These are phyloP conservation scores for Lanmaoa pseudosensibilis DNA, from an alignment of 768 basidiomycete species.

Conservation along the genomic window DNA sequence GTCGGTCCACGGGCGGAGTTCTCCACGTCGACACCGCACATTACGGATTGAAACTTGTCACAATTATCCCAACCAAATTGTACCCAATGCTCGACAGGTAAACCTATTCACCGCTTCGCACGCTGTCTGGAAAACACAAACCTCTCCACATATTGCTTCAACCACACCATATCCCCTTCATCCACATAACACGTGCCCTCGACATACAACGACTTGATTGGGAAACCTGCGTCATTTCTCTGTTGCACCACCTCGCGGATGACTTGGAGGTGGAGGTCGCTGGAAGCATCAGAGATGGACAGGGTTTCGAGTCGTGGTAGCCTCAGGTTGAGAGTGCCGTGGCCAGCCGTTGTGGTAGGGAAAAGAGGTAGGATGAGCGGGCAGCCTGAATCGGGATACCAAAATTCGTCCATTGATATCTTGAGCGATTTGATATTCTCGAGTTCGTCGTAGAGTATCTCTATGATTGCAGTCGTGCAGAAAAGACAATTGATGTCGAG, in stretches of 20 bases:
- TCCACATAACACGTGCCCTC: neutral
- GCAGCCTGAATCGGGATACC: constrained; percentile 29
- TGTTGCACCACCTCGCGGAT: constrained; percentile 46
- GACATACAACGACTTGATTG: constrained; percentile 14
- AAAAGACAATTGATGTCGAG: constrained; percentile 53
- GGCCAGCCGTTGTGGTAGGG: neutral
- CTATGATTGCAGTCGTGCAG: constrained; percentile 35
- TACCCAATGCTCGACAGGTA: too few species aligned
- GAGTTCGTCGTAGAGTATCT: constrained; percentile 47
- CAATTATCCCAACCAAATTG: too few species aligned
- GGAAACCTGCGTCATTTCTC: constrained; percentile 41
- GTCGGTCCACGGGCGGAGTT: too few species aligned
- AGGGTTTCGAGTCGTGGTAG: constrained; percentile 53
- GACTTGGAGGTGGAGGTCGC: constrained; percentile 10
- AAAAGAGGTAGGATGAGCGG: constrained; percentile 1
- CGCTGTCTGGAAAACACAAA: neutral
- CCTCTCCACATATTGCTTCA: neutral
- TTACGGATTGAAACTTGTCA: too few species aligned
- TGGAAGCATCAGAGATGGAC: constrained; percentile 45
- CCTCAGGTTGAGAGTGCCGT: constrained; percentile 14
- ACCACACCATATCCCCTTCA: neutral
- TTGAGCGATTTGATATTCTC: constrained; percentile 42
- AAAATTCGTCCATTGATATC: constrained; percentile 32
- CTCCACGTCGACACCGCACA: too few species aligned
- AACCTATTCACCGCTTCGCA: neutral